Evolutionary conservation across 2,329 filamentous ascomycete genomes (phyloP).

Genomic region (Rhynchosporium secalis): DNA sequence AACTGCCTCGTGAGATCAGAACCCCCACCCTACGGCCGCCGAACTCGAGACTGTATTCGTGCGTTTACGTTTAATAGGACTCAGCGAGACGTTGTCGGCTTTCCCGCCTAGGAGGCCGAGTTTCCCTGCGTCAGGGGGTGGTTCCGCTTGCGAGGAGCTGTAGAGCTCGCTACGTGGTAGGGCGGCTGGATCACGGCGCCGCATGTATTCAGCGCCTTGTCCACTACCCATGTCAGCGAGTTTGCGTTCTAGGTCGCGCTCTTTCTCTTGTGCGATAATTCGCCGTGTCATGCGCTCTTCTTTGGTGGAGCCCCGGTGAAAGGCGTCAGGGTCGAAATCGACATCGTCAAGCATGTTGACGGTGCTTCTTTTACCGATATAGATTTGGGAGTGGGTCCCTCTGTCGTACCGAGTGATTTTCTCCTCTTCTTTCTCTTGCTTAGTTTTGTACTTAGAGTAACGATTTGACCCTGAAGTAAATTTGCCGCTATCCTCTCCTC

Average conservation of each 20-base stretch:
- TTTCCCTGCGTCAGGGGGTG: slow-evolving; percentile 46
- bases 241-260: slow-evolving; percentile 69
- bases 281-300: slow-evolving; percentile 66
- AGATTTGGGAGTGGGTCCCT: slow-evolving; percentile 58
- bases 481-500: slow-evolving; percentile 32
- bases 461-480: slow-evolving; percentile 28
- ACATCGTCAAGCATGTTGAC: slow-evolving; percentile 66
- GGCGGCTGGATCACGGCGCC: slow-evolving; percentile 26
- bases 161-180: slow-evolving; percentile 16
- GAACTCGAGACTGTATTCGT: slow-evolving; percentile 37
- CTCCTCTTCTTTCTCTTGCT: slow-evolving; percentile 35
- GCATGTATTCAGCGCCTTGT: slow-evolving; percentile 72
- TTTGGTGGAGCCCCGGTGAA: slow-evolving; percentile 55
- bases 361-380: slow-evolving; percentile 52
- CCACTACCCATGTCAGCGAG: slow-evolving; percentile 64
- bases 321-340: slow-evolving; percentile 56
- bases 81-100: slow-evolving; percentile 52
- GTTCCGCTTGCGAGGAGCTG: slow-evolving; percentile 25
- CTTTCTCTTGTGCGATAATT: slow-evolving; percentile 67
- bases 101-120: slow-evolving; percentile 47
- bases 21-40: slow-evolving; percentile 57
- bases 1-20: slow-evolving; percentile 56
- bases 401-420: slow-evolving; percentile 53
- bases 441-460: slow-evolving; percentile 31
- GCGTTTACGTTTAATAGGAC: slow-evolving; percentile 63